Percentiles rank a stretch among this genome's conserved stretches.
Evolutionary conservation across 495 filamentous ascomycete genomes (phyloP).

Genomic region (Penicillium desertorum): DNA sequence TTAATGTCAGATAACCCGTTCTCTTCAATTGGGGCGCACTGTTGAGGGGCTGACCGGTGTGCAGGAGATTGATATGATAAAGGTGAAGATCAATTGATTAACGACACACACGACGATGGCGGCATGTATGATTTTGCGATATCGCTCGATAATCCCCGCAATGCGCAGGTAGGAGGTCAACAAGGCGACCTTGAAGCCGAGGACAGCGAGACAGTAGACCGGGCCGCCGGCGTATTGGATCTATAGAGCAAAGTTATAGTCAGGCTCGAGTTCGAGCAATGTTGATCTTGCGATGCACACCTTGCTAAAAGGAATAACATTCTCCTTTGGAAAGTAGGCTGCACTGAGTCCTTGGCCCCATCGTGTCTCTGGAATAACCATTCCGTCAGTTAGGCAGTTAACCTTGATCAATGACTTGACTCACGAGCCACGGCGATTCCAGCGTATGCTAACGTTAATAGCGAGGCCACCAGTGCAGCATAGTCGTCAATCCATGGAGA

Average conservation of each 20-base stretch:
- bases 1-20: not conserved
- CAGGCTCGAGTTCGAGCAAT: not conserved
- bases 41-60: constrained; percentile 32
- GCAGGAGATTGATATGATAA: constrained; percentile 34
- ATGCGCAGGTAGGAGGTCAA: constrained; percentile 52
- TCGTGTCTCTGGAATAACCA: constrained; percentile 27
- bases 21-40: not conserved
- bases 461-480: constrained; percentile 24
- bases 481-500: constrained; percentile 31
- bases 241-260: constrained; percentile 11
- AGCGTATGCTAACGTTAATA: constrained; percentile 24
- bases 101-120: constrained; percentile 39
- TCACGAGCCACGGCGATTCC: constrained; percentile 29
- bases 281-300: constrained; percentile 7
- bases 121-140: constrained; percentile 34
- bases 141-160: constrained; percentile 39
- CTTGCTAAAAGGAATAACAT: constrained; percentile 31
- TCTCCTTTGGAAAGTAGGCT: constrained; percentile 24
- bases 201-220: constrained; percentile 34
- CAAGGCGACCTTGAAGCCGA: constrained; percentile 55
- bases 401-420: constrained; percentile 12
- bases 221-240: constrained; percentile 36
- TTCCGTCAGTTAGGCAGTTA: not conserved
- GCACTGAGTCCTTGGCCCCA: constrained; percentile 29
- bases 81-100: constrained; percentile 33